Percentiles rank a stretch among this genome's conserved stretches.
Conservation (phyloP, 2,329 filamentous ascomycete species). For the Coniochaeta hoffmannii region DNA sequence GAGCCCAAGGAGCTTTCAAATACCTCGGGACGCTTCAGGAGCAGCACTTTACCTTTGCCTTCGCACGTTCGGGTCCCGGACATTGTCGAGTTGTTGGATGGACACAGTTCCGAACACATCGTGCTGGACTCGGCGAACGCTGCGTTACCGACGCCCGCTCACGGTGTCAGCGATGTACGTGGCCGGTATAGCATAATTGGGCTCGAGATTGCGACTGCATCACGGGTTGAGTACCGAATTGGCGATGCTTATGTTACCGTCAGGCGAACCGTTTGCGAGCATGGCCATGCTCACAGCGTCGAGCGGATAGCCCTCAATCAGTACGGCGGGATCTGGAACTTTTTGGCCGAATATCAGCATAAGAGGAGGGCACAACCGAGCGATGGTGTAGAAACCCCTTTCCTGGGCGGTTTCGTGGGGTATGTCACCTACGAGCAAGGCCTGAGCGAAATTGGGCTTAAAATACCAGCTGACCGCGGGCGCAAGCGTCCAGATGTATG, state of each 20-base stretch:
- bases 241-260: slow-evolving; percentile 33
- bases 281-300: slow-evolving; percentile 6
- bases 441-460: slow-evolving; percentile 50
- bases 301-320: slow-evolving; percentile 20
- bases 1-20: not conserved
- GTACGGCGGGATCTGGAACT: slow-evolving; percentile 37
- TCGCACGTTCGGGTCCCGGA: slow-evolving; percentile 41
- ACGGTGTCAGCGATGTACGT: slow-evolving; percentile 32
- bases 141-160: slow-evolving; percentile 30
- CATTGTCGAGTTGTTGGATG: slow-evolving; percentile 43
- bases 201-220: slow-evolving; percentile 48
- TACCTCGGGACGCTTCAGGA: slow-evolving; percentile 26
- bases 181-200: slow-evolving; percentile 71
- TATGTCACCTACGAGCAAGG: slow-evolving; percentile 83
- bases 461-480: slow-evolving; percentile 20
- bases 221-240: slow-evolving; percentile 50
- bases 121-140: slow-evolving; percentile 55
- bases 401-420: slow-evolving; percentile 78
- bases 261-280: slow-evolving; percentile 8
- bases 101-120: slow-evolving; percentile 35
- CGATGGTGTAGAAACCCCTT: slow-evolving; percentile 38
- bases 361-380: slow-evolving; percentile 16
- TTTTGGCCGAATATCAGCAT: slow-evolving; percentile 39
- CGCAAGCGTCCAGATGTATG: slow-evolving; percentile 60
- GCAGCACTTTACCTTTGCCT: slow-evolving; percentile 34